Evolutionary conservation across 2,329 filamentous ascomycete genomes (phyloP).

Genomic region (Aspergillus tanneri): DNA sequence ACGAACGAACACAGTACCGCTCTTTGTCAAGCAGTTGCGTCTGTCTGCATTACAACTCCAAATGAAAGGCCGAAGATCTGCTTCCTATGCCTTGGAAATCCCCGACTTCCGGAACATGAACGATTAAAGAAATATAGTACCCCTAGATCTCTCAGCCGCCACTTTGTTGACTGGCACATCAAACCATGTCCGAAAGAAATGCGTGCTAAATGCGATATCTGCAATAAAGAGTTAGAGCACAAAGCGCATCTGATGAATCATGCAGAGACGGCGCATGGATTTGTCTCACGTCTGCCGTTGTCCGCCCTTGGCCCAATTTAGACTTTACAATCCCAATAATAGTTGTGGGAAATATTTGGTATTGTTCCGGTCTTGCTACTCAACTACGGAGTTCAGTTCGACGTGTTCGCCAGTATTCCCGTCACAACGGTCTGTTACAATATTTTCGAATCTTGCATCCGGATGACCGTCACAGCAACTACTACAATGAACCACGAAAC

Average conservation of each 20-base stretch:
- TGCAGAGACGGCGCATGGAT: slow-evolving; percentile 19
- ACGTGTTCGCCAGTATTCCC: no score
- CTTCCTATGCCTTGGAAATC: slow-evolving; percentile 23
- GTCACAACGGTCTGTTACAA: no score
- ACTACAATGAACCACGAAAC: no score
- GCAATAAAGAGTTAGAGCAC: slow-evolving; percentile 14
- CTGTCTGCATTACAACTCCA: no score
- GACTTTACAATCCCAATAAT: no score
- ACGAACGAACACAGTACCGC: no score
- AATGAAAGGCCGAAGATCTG: slow-evolving; percentile 21
- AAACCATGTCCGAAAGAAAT: slow-evolving; percentile 21
- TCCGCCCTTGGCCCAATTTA: slow-evolving; percentile 15
- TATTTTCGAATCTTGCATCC: no score
- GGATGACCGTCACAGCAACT: no score
- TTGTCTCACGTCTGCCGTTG: slow-evolving; percentile 14
- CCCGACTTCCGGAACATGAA: slow-evolving; percentile 14
- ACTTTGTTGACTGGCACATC: slow-evolving; percentile 23
- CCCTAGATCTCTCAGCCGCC: slow-evolving; percentile 22
- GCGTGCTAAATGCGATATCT: slow-evolving; percentile 19
- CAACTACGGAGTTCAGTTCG: no score
- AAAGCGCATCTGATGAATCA: slow-evolving; percentile 21
- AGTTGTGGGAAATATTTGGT: no score
- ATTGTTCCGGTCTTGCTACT: no score
- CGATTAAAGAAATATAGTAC: slow-evolving; percentile 17
- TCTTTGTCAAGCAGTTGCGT: slow-evolving; percentile 19